Base-by-base conservation (phyloP, 768 basidiomycete species). In the Rhizopogon rudus region DNA sequence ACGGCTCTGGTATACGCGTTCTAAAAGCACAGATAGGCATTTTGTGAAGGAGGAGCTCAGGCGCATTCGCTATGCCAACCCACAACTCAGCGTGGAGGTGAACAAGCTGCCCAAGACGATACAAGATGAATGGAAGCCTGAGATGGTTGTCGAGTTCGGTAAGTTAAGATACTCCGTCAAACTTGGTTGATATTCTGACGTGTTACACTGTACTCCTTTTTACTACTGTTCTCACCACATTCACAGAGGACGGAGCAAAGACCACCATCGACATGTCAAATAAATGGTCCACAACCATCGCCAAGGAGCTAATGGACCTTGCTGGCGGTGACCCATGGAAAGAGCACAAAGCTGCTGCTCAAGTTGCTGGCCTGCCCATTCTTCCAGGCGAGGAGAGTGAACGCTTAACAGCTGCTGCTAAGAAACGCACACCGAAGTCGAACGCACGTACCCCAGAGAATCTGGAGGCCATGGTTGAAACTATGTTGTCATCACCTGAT, bases 11-110 rank as follows among this genome's bases (percentile, higher is more conserved):
- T 16, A 46, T 55, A 90, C 20, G 14, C 20, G 7, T 37, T 25
- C 17, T 22, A 16, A 37, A 49, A 13, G 16, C 35, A 37, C 12
- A 49, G 20, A 7, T 37, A 49, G 91, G 44, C 84, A 90, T 73
- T 92, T 93, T 59, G 77, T 87, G 40, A 88, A 87, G 64, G 83
- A 92, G 40, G 78, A 88, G n/a, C 71, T 93, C 0, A 88, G 87
- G 1, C 77, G 87, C 31, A 87, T 93, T 75, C 85, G 82, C 10
- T 91, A 81, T 67, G 85, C 82, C 1, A 92, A 93, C 62, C 89
- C 90, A 0, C 66, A 75, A 7, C 62, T 92, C 25, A 73, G 79
- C 31, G 83, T 93, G 37, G 70, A 78, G 33, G 80, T 91, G 0
- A 75, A 78, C 59, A 83, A 76, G 56, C 68, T 76, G 43, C 72